These are phyloP conservation scores for Claviceps arundinis DNA, from an alignment of 2,329 filamentous ascomycete species.

Conservation along the genomic window DNA sequence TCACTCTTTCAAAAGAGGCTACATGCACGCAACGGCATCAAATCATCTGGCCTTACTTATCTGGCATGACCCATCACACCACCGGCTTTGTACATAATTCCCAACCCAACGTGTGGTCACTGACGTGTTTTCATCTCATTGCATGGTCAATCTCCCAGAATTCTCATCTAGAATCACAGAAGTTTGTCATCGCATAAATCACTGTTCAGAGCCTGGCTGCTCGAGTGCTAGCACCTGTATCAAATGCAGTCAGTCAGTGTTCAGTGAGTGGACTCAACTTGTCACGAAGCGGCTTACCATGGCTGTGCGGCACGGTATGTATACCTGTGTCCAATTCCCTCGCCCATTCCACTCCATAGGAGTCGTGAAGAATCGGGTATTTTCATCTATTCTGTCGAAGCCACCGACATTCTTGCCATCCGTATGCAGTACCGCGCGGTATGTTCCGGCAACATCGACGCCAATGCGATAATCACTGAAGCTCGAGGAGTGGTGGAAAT, in stretches of 20 bases:
- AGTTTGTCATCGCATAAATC: conserved; percentile 2
- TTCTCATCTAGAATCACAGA: no score
- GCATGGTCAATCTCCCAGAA: background rate
- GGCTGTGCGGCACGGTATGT: conserved; percentile 72
- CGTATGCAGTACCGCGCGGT: conserved; percentile 72
- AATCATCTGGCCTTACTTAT: background rate
- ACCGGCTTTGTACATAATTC: background rate
- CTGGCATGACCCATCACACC: background rate
- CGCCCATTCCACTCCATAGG: conserved; percentile 80
- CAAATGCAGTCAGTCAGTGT: conserved; percentile 13
- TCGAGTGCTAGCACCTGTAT: conserved; percentile 36
- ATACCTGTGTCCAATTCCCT: conserved; percentile 85
- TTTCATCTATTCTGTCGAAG: conserved; percentile 60
- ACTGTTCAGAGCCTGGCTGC: conserved; percentile 5
- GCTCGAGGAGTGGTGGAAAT: conserved; percentile 77
- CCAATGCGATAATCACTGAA: conserved; percentile 90
- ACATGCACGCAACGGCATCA: background rate
- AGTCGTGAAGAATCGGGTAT: conserved; percentile 85
- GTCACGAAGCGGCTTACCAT: conserved; percentile 43
- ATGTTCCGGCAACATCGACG: conserved; percentile 72
- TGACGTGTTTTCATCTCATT: background rate
- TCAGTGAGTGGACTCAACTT: background rate
- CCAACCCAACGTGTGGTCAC: background rate
- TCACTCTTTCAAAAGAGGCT: no score
- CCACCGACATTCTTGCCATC: conserved; percentile 71